Evolutionary conservation across 495 filamentous ascomycete species (phyloP).

Genomic region (Penicillium angulare): DNA sequence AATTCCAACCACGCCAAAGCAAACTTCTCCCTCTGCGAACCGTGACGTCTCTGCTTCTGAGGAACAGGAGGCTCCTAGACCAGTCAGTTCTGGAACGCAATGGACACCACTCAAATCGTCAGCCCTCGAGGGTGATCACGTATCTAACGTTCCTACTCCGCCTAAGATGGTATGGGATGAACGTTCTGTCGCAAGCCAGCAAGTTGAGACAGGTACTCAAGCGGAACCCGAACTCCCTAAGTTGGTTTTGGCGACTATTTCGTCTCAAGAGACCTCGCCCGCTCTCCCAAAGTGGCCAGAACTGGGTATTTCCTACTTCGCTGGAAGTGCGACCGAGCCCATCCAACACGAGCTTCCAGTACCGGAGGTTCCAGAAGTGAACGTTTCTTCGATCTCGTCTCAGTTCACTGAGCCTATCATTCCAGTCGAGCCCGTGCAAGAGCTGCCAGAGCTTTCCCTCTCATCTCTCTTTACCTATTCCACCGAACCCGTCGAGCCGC

Average conservation of each 20-base stretch:
- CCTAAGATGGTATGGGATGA: conserved; percentile 43
- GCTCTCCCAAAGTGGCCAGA: conserved; percentile 27
- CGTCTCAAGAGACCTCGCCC: conserved; percentile 39
- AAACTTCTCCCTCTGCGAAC: conserved; percentile 8
- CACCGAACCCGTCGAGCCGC: conserved; percentile 13
- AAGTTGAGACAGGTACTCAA: conserved; percentile 16
- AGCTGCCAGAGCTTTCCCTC: conserved; percentile 8
- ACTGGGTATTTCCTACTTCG: conserved; percentile 32
- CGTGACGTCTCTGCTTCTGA: conserved; percentile 16
- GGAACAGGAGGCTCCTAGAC: conserved; percentile 13
- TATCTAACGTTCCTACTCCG: conserved; percentile 35
- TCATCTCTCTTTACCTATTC: conserved; percentile 11
- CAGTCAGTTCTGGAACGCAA: conserved; percentile 38
- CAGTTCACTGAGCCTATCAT: conserved; percentile 25
- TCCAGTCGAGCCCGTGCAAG: background rate
- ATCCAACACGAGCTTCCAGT: conserved; percentile 20
- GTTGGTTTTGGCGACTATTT: conserved; percentile 36
- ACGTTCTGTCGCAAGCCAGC: conserved; percentile 10
- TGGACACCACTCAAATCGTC: conserved; percentile 33
- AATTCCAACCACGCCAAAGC: conserved; percentile 24
- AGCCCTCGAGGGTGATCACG: conserved; percentile 24
- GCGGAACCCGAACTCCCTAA: conserved; percentile 17
- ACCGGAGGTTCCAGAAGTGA: conserved; percentile 23
- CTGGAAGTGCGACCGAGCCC: conserved; percentile 31
- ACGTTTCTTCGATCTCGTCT: conserved; percentile 23